phyloP scores from a whole-genome alignment of 306 rosid species.

The Cicer chorassanicum region DNA sequence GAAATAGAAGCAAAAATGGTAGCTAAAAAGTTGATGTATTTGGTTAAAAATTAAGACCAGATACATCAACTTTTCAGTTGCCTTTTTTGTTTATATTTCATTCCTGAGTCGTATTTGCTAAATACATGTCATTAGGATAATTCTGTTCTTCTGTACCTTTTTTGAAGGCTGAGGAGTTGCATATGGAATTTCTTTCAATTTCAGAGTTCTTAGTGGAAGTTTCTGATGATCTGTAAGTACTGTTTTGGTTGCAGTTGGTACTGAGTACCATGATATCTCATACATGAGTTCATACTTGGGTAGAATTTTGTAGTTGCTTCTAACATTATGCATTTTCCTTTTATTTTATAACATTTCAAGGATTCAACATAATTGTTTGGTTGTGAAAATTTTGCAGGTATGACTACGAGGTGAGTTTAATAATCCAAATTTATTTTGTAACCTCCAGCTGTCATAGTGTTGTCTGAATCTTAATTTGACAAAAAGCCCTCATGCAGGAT shows the following conservation, averaged over 20 bases:
- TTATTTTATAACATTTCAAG: not conserved
- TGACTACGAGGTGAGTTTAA: conserved; percentile 85
- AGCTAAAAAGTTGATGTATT: too few species aligned
- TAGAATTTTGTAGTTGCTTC: conserved; percentile 29
- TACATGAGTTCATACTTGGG: not conserved
- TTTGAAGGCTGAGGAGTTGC: conserved; percentile 79
- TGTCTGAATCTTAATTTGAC: conserved; percentile 36
- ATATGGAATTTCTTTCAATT: conserved; percentile 86
- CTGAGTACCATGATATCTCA: conserved; percentile 23
- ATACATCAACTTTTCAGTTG: too few species aligned
- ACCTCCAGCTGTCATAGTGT: conserved; percentile 4
- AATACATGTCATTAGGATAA: conserved; percentile 41
- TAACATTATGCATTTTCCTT: conserved; percentile 1
- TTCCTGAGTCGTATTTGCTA: not conserved
- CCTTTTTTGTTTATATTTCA: too few species aligned
- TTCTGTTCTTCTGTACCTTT: conserved; percentile 54
- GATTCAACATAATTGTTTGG: conserved; percentile 48
- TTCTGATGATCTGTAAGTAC: conserved; percentile 88
- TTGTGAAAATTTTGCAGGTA: conserved; percentile 63
- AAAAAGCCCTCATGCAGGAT: conserved; percentile 60
- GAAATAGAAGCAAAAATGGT: too few species aligned
- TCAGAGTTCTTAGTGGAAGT: conserved; percentile 92
- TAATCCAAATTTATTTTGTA: conserved; percentile 23
- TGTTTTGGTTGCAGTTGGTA: conserved; percentile 41
- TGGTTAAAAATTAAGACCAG: too few species aligned